These are phyloP conservation scores for Volvox carteri DNA, from an alignment of 163 green algal genomes.

Conservation along the genomic window DNA sequence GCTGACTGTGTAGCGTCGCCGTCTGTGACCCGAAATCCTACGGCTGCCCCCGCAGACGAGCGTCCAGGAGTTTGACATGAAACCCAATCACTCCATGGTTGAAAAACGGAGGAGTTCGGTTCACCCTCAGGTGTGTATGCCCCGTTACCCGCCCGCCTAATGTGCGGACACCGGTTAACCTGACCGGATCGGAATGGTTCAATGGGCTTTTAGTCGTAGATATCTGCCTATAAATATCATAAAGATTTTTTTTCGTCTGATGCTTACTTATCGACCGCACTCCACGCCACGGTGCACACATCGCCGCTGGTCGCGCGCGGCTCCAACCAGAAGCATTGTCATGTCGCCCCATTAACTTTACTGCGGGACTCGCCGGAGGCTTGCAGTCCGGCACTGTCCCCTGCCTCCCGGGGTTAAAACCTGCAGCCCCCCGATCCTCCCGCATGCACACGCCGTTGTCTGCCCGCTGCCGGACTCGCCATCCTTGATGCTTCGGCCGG, in stretches of 20 bases:
- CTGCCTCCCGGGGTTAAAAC: no score
- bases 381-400: not conserved
- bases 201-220: no score
- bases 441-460: not conserved
- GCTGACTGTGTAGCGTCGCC: conserved; percentile 3
- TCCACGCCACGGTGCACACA: not conserved
- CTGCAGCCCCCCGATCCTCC: not conserved
- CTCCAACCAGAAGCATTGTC: not conserved
- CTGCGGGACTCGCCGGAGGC: not conserved
- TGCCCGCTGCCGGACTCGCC: not conserved
- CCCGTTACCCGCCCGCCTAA: conserved; percentile 3
- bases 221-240: no score
- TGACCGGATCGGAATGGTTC: no score
- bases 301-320: not conserved
- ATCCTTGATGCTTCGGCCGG: not conserved
- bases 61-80: conserved; percentile 35
- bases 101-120: not conserved
- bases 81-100: conserved; percentile 3
- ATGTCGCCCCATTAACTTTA: not conserved
- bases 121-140: not conserved
- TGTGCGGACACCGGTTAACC: no score
- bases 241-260: no score
- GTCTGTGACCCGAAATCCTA: conserved; percentile 10
- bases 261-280: not conserved
- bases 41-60: conserved; percentile 24